These are phyloP conservation scores for Fusarium pseudoanthophilum DNA, from an alignment of 2,329 filamentous ascomycete genomes.

Conservation along the genomic window DNA sequence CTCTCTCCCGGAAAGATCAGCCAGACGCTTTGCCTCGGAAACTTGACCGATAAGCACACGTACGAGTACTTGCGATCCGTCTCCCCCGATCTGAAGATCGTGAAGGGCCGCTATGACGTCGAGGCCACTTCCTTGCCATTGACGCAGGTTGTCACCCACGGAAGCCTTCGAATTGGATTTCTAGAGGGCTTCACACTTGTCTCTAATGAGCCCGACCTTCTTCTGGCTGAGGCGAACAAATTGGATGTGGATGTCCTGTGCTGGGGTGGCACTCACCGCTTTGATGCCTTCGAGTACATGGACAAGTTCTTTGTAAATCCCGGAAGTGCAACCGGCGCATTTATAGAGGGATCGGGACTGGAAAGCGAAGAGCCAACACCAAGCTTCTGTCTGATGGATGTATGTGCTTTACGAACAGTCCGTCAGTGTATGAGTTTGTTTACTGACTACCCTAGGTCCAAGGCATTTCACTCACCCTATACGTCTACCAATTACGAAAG, in stretches of 20 bases:
- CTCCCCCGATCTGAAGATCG: slow-evolving; percentile 77
- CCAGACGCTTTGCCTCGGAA: slow-evolving; percentile 82
- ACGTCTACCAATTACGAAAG: slow-evolving; percentile 89
- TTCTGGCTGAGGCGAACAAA: slow-evolving; percentile 74
- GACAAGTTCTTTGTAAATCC: slow-evolving; percentile 80
- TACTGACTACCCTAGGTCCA: slow-evolving; percentile 73
- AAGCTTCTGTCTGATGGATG: slow-evolving; percentile 98
- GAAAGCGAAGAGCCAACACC: slow-evolving; percentile 80
- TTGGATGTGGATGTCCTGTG: slow-evolving; percentile 76
- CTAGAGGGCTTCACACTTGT: slow-evolving; percentile 76
- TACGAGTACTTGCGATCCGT: slow-evolving; percentile 84
- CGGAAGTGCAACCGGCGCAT: slow-evolving; percentile 73
- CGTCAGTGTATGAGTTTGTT: background rate
- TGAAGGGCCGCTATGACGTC: slow-evolving; percentile 74
- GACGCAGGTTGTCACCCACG: slow-evolving; percentile 74
- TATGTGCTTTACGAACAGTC: slow-evolving; percentile 61
- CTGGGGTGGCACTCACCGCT: slow-evolving; percentile 74
- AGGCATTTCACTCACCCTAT: slow-evolving; percentile 93
- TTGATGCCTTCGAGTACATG: slow-evolving; percentile 79
- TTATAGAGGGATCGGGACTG: slow-evolving; percentile 66
- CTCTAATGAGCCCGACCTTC: slow-evolving; percentile 72
- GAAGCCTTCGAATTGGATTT: slow-evolving; percentile 72
- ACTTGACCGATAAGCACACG: slow-evolving; percentile 81
- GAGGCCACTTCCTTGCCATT: slow-evolving; percentile 73
- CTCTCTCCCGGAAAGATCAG: slow-evolving; percentile 85